Conservation (phyloP, 78 protist species). For the Dictyostelium citrinum region DNA sequence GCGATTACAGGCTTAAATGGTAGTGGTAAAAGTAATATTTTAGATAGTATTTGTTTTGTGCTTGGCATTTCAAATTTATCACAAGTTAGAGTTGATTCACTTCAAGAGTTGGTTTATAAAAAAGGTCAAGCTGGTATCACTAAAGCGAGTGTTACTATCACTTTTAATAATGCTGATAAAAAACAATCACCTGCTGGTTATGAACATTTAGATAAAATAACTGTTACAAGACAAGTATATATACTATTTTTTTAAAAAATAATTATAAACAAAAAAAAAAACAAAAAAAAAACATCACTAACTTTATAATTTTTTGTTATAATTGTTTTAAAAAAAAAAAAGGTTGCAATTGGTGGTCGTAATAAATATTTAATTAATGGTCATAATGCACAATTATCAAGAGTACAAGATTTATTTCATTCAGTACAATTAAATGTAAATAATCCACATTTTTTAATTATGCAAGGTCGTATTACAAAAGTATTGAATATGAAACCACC, state of each 20-base stretch:
- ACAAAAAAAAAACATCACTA: not conserved
- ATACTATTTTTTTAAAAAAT: not conserved
- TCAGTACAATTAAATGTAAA: constrained; percentile 98
- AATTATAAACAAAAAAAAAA: not conserved
- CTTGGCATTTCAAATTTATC: constrained; percentile 96
- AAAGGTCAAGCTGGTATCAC: constrained; percentile 99
- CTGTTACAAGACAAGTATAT: constrained; percentile 95
- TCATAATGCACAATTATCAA: constrained; percentile 34
- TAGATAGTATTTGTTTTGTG: constrained; percentile 99
- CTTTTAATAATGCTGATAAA: constrained; percentile 95
- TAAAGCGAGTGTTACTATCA: constrained; percentile 96
- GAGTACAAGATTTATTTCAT: constrained; percentile 97
- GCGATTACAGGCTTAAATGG: constrained; percentile 99
- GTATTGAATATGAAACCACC: constrained; percentile 99
- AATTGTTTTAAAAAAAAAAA: not conserved
- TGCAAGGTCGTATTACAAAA: constrained; percentile 99
- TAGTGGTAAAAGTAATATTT: constrained; percentile 98
- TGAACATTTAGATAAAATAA: constrained; percentile 89
- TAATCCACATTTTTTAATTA: constrained; percentile 99
- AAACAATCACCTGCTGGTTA: constrained; percentile 95
- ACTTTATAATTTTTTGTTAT: not conserved
- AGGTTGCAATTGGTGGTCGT: constrained; percentile 96
- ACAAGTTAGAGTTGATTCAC: constrained; percentile 95
- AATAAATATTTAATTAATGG: constrained; percentile 97
- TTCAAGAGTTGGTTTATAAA: constrained; percentile 97